These are phyloP conservation scores for Starmerella bombicola DNA, from an alignment of 805 yeast genomes.

Conservation along the genomic window DNA sequence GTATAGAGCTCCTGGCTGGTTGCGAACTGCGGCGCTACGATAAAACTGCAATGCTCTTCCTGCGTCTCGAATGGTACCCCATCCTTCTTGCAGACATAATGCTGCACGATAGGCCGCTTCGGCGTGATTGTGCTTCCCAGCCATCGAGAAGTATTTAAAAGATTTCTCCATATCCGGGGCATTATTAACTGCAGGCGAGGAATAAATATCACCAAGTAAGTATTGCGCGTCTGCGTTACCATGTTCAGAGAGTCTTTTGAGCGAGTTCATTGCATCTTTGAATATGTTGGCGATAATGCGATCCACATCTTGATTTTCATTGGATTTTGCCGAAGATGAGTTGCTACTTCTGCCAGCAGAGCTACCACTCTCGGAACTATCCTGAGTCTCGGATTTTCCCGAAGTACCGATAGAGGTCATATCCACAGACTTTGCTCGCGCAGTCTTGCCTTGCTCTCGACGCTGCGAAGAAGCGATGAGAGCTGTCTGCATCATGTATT, in stretches of 20 bases:
- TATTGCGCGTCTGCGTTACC: constrained; percentile 88
- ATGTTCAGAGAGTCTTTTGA: constrained; percentile 59
- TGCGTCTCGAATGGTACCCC: constrained; percentile 83
- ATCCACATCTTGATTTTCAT: not conserved
- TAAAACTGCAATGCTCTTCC: constrained; percentile 72
- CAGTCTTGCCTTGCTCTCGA: not conserved
- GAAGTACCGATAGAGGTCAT: not conserved
- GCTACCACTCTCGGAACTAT: not conserved
- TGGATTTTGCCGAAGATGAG: not conserved
- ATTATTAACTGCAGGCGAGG: constrained; percentile 65
- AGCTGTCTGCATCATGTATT: constrained; percentile 78
- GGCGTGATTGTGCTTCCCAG: constrained; percentile 87
- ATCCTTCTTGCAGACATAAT: constrained; percentile 82
- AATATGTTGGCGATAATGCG: constrained; percentile 37
- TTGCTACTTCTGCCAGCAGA: not conserved
- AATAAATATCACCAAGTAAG: constrained; percentile 75
- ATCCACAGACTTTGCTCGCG: not conserved
- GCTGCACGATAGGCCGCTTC: constrained; percentile 89
- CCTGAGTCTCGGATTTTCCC: not conserved
- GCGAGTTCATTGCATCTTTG: constrained; percentile 62
- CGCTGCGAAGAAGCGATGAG: constrained; percentile 28
- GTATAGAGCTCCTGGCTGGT: constrained; percentile 95
- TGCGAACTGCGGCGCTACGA: constrained; percentile 76
- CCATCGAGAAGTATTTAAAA: constrained; percentile 62
- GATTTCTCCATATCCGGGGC: constrained; percentile 70